Percentiles rank a stretch among this genome's conserved stretches.
Conservation (phyloP, 257 asterid species). For the Plantago major region DNA sequence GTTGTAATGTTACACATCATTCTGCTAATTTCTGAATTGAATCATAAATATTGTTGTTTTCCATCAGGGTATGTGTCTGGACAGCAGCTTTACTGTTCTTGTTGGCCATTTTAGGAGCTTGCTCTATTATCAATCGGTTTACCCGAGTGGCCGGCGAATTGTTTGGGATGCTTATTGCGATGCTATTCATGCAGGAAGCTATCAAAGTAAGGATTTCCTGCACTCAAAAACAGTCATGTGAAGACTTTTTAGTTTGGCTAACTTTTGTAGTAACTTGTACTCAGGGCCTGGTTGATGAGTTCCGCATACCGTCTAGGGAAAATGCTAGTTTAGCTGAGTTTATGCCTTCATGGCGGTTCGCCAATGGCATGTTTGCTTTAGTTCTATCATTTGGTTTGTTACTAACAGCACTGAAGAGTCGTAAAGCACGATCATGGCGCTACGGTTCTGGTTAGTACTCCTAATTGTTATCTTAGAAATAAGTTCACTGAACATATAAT, state of each 20-base stretch:
- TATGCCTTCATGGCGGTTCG: conserved; percentile 81
- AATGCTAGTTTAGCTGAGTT: conserved; percentile 36
- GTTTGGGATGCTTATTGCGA: conserved; percentile 91
- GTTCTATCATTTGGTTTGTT: conserved; percentile 75
- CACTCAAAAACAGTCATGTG: background rate
- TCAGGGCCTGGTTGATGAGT: conserved; percentile 88
- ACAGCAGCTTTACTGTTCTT: conserved; percentile 75
- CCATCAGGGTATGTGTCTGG: conserved; percentile 91
- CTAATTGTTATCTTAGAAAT: background rate
- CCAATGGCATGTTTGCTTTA: conserved; percentile 85
- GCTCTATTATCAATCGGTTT: conserved; percentile 90
- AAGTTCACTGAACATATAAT: background rate
- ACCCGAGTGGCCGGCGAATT: conserved; percentile 94
- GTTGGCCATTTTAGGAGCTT: conserved; percentile 79
- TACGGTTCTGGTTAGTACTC: conserved; percentile 64
- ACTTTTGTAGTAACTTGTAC: conserved; percentile 4
- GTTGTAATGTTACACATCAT: background rate
- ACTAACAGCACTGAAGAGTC: conserved; percentile 67
- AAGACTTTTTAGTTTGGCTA: conserved; percentile 2
- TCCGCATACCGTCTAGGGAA: conserved; percentile 65
- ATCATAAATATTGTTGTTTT: background rate
- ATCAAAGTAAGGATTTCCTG: conserved; percentile 39
- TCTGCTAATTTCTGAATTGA: background rate
- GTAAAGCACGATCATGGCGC: conserved; percentile 90
- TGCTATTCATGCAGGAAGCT: conserved; percentile 98